Base-by-base conservation (phyloP, 257 asterid genomes). In the Ocimum tenuiflorum region DNA sequence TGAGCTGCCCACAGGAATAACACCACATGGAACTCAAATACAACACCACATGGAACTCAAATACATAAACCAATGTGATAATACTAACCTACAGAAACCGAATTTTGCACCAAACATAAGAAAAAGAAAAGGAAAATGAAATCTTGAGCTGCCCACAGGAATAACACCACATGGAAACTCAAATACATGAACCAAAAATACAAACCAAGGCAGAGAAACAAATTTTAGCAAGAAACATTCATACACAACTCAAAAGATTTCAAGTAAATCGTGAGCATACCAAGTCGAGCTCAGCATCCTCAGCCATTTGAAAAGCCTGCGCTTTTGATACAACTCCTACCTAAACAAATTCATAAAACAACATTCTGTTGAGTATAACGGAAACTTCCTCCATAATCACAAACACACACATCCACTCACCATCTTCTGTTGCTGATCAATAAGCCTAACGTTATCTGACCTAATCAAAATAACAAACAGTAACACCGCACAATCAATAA, bases 251-350 rank as follows among this genome's bases (percentile, higher is more conserved):
- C 56, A 29, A 62, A 61, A 4, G 20, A 5, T 19, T 29, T n/a
- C 47, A 48, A 49, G 23, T 35, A 47, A 67, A 20, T 9, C 8
- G n/a, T n/a, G n/a, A 70, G 69, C 86, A 81, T 86, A 94, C 99
- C 99, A 94, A 85, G 82, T 90, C 95, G 67, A 94, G 95, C 73
- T 79, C 88, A 64, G 96, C 91, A 52, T 72, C 90, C 52, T 94
- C 96, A 69, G 99, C 99, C 95, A 84, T 86, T 85, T 82, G 88
- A 67, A 86, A 13, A 33, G 99, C 99, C 82, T 83, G 88, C 68
- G 72, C 70, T 75, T 86, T 88, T 6, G 97, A 66, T 19, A 94
- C 86, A 56, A 94, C 24, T 29, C 97, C 99, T 55, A 94, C 87
- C 99, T 92, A 80, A 52, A 78, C 70, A 75, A 79, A 13, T 69